Conservation (phyloP, 371 early-diverging fungal species). For the Smittium culicis region DNA sequence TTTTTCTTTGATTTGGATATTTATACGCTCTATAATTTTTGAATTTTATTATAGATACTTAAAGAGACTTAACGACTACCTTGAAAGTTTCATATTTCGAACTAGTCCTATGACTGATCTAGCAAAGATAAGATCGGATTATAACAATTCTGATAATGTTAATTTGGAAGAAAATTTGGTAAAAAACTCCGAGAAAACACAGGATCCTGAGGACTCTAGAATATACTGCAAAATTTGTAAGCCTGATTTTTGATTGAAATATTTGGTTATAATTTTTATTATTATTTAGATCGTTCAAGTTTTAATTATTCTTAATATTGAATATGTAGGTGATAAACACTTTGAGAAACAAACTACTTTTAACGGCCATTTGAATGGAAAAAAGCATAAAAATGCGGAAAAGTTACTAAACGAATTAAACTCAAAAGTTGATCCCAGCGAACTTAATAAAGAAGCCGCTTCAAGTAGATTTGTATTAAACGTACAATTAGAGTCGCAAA, state of each 20-base stretch:
- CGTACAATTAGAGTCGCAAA: conserved; percentile 36
- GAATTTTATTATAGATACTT: conserved; percentile 42
- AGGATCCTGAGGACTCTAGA: conserved; percentile 28
- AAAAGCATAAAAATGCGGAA: conserved; percentile 78
- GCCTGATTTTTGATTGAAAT: background rate
- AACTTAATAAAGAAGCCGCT: background rate
- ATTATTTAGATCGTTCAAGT: too few relatives aligned
- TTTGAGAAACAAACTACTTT: conserved; percentile 77
- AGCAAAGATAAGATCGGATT: conserved; percentile 22
- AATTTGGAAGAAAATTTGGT: conserved; percentile 38
- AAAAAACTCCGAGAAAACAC: conserved; percentile 38
- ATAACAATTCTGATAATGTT: conserved; percentile 38
- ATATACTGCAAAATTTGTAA: conserved; percentile 71
- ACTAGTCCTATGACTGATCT: conserved; percentile 68
- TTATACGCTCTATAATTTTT: too few relatives aligned
- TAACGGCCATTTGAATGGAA: conserved; percentile 69
- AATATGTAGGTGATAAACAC: conserved; percentile 31
- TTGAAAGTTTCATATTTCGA: conserved; percentile 59
- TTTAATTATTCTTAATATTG: conserved; percentile 16
- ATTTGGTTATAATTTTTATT: too few relatives aligned
- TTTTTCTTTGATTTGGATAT: too few relatives aligned
- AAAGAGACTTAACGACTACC: conserved; percentile 43
- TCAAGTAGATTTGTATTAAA: conserved; percentile 11
- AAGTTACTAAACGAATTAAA: conserved; percentile 29
- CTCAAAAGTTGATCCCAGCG: conserved; percentile 4